These are phyloP conservation scores for Leishmania braziliensis DNA, from an alignment of 208 protist genomes.

Conservation along the genomic window DNA sequence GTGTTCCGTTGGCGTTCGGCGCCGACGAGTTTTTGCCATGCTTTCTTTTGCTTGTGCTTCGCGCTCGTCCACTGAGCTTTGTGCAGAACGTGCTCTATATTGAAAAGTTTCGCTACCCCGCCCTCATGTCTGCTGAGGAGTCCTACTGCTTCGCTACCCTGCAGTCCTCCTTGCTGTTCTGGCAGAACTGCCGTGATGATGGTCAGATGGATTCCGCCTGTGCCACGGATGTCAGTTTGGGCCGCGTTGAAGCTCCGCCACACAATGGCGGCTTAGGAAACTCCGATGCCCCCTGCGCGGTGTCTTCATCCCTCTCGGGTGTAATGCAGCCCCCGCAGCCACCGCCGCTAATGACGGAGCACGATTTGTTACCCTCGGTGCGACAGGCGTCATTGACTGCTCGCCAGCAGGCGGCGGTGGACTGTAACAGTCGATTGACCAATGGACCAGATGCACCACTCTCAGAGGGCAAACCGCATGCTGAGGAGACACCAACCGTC, in stretches of 20 bases:
- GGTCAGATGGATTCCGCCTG: conserved; percentile 20
- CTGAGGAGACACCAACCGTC: conserved; percentile 24
- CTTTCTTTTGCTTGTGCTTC: conserved; percentile 80
- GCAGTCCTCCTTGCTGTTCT: conserved; percentile 65
- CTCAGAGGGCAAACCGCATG: not conserved
- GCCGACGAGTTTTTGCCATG: conserved; percentile 84
- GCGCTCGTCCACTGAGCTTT: conserved; percentile 65
- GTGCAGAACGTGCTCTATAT: conserved; percentile 79
- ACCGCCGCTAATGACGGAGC: conserved; percentile 29
- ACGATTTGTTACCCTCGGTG: conserved; percentile 57
- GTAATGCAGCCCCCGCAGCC: not conserved
- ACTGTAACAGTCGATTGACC: not conserved
- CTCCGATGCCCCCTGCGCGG: not conserved
- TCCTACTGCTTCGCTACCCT: conserved; percentile 78
- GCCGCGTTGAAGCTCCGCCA: not conserved
- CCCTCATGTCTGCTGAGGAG: conserved; percentile 57
- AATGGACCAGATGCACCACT: not conserved
- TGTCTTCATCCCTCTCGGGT: not conserved
- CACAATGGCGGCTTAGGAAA: not conserved
- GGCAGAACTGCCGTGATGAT: conserved; percentile 51
- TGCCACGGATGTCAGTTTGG: no score
- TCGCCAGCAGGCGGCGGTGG: not conserved
- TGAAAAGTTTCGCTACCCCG: conserved; percentile 47
- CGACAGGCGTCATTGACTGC: conserved; percentile 30
- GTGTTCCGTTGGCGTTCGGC: conserved; percentile 46